A percentile compares a stretch with the other conserved stretches of the same genome.
These are phyloP conservation scores for Mortierella claussenii DNA, from an alignment of 192 early-diverging fungal genomes.

Conservation along the genomic window DNA sequence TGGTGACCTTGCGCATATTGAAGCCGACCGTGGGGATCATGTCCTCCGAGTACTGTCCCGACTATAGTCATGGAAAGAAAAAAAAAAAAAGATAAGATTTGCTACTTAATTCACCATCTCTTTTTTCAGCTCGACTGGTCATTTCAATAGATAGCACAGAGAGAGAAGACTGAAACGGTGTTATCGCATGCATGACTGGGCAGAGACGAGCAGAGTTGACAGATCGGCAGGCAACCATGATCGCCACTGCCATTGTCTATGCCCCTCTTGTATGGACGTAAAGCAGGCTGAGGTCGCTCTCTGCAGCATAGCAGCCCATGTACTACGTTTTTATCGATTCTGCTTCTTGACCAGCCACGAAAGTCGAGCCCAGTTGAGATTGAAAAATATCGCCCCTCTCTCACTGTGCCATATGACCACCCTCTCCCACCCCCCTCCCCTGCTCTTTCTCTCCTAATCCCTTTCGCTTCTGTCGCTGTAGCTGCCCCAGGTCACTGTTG, in stretches of 20 bases:
- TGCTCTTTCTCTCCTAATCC: not conserved
- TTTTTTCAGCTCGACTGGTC: not conserved
- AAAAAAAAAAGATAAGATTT: not conserved
- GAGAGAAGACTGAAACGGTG: not conserved
- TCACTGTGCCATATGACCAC: slow-evolving; percentile 9
- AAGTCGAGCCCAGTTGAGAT: not conserved
- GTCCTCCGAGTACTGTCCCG: slow-evolving; percentile 86
- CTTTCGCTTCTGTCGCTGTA: not conserved
- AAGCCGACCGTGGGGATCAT: slow-evolving; percentile 99
- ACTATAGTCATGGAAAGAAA: slow-evolving; percentile 37
- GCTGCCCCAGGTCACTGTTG: too few relatives aligned
- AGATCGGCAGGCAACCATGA: too few relatives aligned
- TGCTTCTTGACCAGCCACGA: not conserved
- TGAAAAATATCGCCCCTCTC: not conserved
- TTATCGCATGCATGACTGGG: not conserved
- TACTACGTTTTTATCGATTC: not conserved
- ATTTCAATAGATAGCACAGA: not conserved
- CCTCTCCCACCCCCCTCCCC: not conserved
- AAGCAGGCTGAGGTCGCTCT: too few relatives aligned
- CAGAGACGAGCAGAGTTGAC: not conserved
- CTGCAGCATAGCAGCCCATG: too few relatives aligned
- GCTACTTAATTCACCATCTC: not conserved
- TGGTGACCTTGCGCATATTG: slow-evolving; percentile 96
- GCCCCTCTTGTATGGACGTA: too few relatives aligned
- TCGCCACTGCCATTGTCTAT: too few relatives aligned